Base-by-base conservation (phyloP, 2,329 filamentous ascomycete genomes). In the Pseudogymnoascus sp. region DNA sequence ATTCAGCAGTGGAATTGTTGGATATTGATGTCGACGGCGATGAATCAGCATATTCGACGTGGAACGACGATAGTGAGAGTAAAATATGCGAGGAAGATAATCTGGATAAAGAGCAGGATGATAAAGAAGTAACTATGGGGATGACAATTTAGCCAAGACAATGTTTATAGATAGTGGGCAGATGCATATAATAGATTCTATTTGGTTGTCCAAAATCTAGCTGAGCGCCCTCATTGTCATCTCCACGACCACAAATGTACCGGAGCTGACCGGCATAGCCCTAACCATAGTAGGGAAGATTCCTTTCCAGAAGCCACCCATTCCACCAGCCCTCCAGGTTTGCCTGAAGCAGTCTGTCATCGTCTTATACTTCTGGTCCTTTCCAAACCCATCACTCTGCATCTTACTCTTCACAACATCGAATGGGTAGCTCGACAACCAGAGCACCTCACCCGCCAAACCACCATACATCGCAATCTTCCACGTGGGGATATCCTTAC, bases 331-430 rank as follows among this genome's bases (percentile, higher is more conserved):
- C 63, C 81, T 82, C 78, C 83, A 96, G 1, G 88, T 95, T 80
- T 96, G 85, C 62, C 80, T 82, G 75, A 97, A 95, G 77, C 90
- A 95, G 75, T 95, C 89, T 59, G 87, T 83, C 93, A 97, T 97
- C 61, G 79, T 87, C 73, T 78, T 83, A 76, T 89, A 99, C 72
- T 81, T 82, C 78, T 87, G 85, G 65, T 82, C 77, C 57, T 73
- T 64, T 4, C 90, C 91, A 72, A 97, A 94, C 0, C 90, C 92
- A 76, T 99, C 94, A 62, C 88, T 96, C 82, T 99, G 94, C 93
- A 97, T 97, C 84, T 96, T 97, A 77, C 91, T 96, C 88, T 99
- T 99, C 76, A 99, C 77, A 28, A 99, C 93, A 76, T 99, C 94
- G 66, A 99, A 88, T 20, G 94, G 94, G 76, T 99, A 99, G 71